A percentile compares a stretch with the other conserved stretches of the same genome.
phyloP scores from a whole-genome alignment of 2,329 filamentous ascomycete genomes.

The Emergomyces pasteurianus region DNA sequence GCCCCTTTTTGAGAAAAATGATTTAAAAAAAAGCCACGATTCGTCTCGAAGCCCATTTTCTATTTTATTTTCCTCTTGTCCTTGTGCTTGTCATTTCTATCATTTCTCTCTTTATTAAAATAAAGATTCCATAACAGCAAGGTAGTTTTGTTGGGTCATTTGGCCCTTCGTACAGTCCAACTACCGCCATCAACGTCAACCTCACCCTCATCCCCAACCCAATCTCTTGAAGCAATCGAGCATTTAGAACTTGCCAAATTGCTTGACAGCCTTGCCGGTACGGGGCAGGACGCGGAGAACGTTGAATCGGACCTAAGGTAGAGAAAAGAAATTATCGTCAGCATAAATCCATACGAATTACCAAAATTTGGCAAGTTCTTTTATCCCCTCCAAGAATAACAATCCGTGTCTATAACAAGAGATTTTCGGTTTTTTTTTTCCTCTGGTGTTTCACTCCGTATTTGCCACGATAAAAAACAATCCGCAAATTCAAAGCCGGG shows the following conservation, averaged over 20 bases:
- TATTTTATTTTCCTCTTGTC: background rate
- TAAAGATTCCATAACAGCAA: background rate
- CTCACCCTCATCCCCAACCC: constrained; percentile 21
- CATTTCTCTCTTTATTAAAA: background rate
- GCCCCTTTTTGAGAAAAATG: background rate
- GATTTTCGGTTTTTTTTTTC: background rate
- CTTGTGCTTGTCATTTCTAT: constrained; percentile 2
- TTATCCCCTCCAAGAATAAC: background rate
- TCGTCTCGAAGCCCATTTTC: background rate
- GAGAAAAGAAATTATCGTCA: constrained; percentile 1
- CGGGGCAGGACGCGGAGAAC: constrained; percentile 96
- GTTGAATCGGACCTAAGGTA: constrained; percentile 85
- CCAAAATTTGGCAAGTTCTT: background rate
- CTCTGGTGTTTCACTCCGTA: background rate
- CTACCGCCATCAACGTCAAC: constrained; percentile 11
- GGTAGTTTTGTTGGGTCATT: constrained; percentile 1
- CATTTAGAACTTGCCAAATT: constrained; percentile 95
- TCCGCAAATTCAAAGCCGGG: background rate
- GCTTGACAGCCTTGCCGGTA: constrained; percentile 95
- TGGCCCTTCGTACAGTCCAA: constrained; percentile 7
- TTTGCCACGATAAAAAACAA: background rate
- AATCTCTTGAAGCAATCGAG: constrained; percentile 14
- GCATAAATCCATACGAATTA: background rate
- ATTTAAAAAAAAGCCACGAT: background rate
- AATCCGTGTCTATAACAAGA: background rate